These are phyloP conservation scores for Pseudogymnoascus sp. DNA, from an alignment of 2,329 filamentous ascomycete genomes.

Conservation along the genomic window DNA sequence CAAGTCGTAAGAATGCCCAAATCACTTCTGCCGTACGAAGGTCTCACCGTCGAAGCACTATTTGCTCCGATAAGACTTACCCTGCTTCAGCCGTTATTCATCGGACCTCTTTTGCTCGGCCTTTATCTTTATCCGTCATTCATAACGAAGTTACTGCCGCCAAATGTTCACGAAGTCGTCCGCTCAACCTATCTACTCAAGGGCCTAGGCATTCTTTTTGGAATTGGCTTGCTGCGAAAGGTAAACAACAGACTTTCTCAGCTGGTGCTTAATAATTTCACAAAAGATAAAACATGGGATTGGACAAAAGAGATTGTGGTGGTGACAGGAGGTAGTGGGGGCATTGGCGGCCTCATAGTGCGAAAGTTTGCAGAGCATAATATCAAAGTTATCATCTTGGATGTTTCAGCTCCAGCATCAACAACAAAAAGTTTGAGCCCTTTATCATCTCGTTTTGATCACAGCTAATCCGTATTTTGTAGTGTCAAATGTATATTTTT, in stretches of 20 bases:
- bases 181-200: too few relatives aligned
- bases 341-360: constrained; percentile 62
- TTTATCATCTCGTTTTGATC: background rate
- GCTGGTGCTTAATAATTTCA: constrained; percentile 33
- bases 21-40: too few relatives aligned
- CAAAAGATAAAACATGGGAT: constrained; percentile 34
- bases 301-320: constrained; percentile 63
- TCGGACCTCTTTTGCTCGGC: too few relatives aligned
- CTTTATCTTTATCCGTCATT: too few relatives aligned
- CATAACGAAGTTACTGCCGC: too few relatives aligned
- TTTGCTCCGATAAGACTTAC: too few relatives aligned
- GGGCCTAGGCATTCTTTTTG: background rate
- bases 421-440: background rate
- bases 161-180: too few relatives aligned
- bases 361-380: constrained; percentile 54
- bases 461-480: background rate
- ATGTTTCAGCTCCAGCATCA: constrained; percentile 54
- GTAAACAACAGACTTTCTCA: constrained; percentile 28
- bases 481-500: constrained; percentile 32
- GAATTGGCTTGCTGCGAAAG: constrained; percentile 5
- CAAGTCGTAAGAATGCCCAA: too few relatives aligned
- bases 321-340: constrained; percentile 63
- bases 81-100: too few relatives aligned
- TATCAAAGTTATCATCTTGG: constrained; percentile 61
- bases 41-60: too few relatives aligned